phyloP scores from a whole-genome alignment of 306 rosid genomes.

The Corylus heterophylla region DNA sequence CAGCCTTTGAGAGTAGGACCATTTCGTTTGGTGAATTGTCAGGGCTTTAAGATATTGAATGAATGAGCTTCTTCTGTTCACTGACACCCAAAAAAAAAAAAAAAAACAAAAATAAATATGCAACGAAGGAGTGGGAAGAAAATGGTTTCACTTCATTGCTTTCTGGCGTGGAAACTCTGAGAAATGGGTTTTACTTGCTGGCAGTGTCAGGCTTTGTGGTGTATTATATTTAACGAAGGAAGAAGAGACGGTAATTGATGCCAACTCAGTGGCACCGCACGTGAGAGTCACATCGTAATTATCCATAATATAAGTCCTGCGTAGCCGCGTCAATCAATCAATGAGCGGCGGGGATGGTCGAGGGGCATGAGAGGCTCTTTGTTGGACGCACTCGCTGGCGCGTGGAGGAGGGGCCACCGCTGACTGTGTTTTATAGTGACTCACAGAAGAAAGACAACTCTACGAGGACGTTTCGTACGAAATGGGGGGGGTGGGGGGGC shows the following conservation, averaged over 20 bases:
- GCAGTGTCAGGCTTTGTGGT: conserved; percentile 10
- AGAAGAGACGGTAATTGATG: conserved; percentile 1
- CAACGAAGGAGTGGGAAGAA: too few species aligned
- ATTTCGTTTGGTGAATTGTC: not conserved
- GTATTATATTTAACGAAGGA: not conserved
- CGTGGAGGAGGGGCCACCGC: not conserved
- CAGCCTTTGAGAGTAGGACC: not conserved
- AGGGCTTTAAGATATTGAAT: not conserved
- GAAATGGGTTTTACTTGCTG: not conserved
- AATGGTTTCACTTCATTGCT: not conserved
- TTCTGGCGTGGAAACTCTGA: not conserved
- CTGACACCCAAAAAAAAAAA: not conserved
- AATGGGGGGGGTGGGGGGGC: too few species aligned
- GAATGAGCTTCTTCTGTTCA: not conserved
- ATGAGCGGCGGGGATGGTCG: not conserved
- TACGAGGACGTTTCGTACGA: too few species aligned
- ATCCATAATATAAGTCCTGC: not conserved
- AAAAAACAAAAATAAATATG: not conserved
- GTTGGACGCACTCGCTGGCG: not conserved
- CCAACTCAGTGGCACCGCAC: not conserved
- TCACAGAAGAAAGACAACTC: too few species aligned
- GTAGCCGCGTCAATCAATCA: conserved; percentile 40
- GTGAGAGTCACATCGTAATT: conserved; percentile 34
- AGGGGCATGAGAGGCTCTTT: too few species aligned
- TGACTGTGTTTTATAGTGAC: not conserved